Base-by-base conservation (phyloP, 1,284 basidiomycete genomes). In the Marasmius sp. region DNA sequence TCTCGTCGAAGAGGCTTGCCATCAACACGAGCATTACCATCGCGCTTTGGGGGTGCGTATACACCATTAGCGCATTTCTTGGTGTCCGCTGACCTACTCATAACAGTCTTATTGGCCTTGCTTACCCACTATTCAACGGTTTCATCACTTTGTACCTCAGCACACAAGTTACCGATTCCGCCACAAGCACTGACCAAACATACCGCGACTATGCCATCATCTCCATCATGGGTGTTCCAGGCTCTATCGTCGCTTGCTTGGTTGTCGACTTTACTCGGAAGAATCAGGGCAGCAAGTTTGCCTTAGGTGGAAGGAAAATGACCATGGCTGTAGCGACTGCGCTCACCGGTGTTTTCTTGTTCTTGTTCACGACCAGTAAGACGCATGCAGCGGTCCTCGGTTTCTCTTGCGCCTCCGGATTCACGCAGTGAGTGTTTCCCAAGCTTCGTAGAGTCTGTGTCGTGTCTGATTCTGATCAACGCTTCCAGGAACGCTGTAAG, bases 321-420 rank as follows among this genome's bases (percentile, higher is more conserved):
- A 79, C 83, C 11, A 81, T 86, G 73, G 78, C 82, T 6, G 64
- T 77, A 34, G 82, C 80, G 36, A 85, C 85, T 0, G 66, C 75
- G n/a, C 63, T 81, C 22, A 83, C 85, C 0, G 84, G 81, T 7
- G 65, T 86, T 53, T 87, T 87, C 71, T 72, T 89, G 64, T 87
- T 88, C 72, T 74, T 82, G 38, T 86, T 88, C 70, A 89, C 87
- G 11, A 83, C 82, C 11, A 82, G 83, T 49, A 78, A 70, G 56
- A 83, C 74, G n/a, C 67, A 76, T 9, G 71, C 74, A 0, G 76
- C 77, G 1, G 75, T 85, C 9, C 75, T 87, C 18, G 86, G 79
- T 0, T 85, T 78, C 67, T 84, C 85, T 49, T 88, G 83, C 61
- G 79, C 81, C 0, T 80, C 79, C 20, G 72, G 77, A 27, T 71